Evolutionary conservation across 768 basidiomycete genomes (phyloP), one percentile per base, ranked within the genome.

Genomic region (Boletus tomentosulus): DNA sequence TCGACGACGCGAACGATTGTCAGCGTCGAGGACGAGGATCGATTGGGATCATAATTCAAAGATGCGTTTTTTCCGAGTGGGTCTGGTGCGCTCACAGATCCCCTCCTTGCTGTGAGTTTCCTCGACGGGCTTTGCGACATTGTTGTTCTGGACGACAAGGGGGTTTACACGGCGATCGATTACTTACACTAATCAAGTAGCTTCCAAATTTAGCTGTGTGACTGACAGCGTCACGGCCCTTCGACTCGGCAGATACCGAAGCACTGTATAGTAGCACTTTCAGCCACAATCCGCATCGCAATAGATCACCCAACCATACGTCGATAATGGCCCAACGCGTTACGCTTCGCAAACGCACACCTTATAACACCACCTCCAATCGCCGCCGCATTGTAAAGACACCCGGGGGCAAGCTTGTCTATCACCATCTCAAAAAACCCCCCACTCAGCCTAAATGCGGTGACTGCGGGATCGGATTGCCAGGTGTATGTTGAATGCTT

Each of bases 361-460:
- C 93, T 22, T 97, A 99, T 83, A 98, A 97, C 86, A 98, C 97
- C 75, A 86, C 86, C 66, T 98, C 96, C 55, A 94, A 88, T 83
- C 85, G 92, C 71, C 83, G 95, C 71, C 87, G 94, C 64, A 83
- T 98, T 61, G 85, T 98, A 57, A 98, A 98, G 83, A 98, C 97
- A 35, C 97, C 97, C 51, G 97, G 96, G 76, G 97, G 97, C 62
- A 92, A 89, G 77, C 88, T 98, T 65, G 92, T 96, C 65, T 95
- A 96, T 78, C 95, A 98, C 79, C 91, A 97, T 74, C 77, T 98
- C 76, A 92, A 95, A 85, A 98, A 99, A 79, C 85, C 84, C 62
- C 87, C 86, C 53, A 83, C 89, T 30, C 77, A 87, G 44, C 96
- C 94, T 62, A 97, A 98, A 76, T 99, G 96, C 75, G 97, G 97